Conservation (phyloP, 2,329 filamentous ascomycete genomes). For the Pseudocercospora fuligena region DNA sequence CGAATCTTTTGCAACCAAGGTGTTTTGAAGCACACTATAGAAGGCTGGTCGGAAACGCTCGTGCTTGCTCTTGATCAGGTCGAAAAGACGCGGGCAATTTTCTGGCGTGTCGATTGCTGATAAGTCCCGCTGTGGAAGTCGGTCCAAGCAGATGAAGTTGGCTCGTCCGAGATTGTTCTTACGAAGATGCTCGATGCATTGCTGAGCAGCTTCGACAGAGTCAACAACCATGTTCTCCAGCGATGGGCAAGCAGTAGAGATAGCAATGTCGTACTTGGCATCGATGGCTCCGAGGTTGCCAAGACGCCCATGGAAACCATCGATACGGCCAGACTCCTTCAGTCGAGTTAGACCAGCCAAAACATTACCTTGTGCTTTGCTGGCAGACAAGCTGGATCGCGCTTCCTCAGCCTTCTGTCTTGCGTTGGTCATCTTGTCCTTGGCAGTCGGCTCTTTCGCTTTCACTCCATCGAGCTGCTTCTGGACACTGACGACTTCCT, state of each 20-base stretch:
- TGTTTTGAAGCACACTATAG: constrained; percentile 94
- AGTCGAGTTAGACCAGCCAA: constrained; percentile 90
- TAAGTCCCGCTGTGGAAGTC: constrained; percentile 78
- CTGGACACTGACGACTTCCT: constrained; percentile 73
- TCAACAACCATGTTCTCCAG: constrained; percentile 98
- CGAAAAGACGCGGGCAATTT: constrained; percentile 88
- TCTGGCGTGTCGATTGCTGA: constrained; percentile 85
- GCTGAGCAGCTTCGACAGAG: constrained; percentile 91
- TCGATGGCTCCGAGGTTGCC: constrained; percentile 95
- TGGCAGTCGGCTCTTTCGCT: constrained; percentile 79
- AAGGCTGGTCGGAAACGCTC: constrained; percentile 88
- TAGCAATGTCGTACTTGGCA: constrained; percentile 92
- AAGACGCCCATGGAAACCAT: constrained; percentile 93
- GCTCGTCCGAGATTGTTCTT: constrained; percentile 97
- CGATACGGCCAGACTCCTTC: constrained; percentile 93
- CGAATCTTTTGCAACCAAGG: constrained; percentile 87
- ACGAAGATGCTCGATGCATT: constrained; percentile 95
- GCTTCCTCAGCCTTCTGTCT: constrained; percentile 97
- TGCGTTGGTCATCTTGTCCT: constrained; percentile 82
- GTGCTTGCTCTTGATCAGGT: constrained; percentile 87
- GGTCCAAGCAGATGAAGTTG: constrained; percentile 95
- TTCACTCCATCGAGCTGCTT: constrained; percentile 73
- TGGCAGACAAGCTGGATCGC: constrained; percentile 83
- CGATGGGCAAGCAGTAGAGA: constrained; percentile 90
- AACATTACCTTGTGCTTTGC: constrained; percentile 84